Conservation (phyloP, 352 stramenopile genomes). For the Phytophthora pluvialis region DNA sequence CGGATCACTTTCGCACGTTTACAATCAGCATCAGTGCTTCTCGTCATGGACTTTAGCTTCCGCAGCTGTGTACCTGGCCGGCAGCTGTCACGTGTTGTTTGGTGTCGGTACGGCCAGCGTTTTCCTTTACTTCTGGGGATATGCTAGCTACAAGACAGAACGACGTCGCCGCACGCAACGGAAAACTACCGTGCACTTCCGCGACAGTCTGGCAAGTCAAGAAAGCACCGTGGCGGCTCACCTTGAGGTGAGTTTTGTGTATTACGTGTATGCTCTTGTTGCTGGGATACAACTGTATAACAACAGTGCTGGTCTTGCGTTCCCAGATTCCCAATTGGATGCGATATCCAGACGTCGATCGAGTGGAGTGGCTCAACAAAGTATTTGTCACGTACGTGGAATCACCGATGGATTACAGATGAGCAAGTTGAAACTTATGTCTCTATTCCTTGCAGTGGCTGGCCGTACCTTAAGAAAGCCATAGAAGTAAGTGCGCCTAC, state of each 20-base stretch:
- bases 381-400: conserved; percentile 52
- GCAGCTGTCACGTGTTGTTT: conserved; percentile 47
- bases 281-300: neutral
- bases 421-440: neutral
- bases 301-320: neutral
- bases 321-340: conserved; percentile 62
- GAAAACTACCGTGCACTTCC: conserved; percentile 31
- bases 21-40: conserved; percentile 38
- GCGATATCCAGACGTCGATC: conserved; percentile 67
- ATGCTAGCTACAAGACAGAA: conserved; percentile 55
- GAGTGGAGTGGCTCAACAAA: conserved; percentile 83
- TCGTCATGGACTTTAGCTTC: conserved; percentile 41
- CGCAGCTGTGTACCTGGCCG: conserved; percentile 43
- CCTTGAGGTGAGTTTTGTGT: conserved; percentile 20
- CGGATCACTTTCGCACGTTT: conserved; percentile 46
- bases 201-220: conserved; percentile 33
- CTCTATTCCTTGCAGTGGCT: conserved; percentile 43
- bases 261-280: neutral
- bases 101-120: conserved; percentile 43
- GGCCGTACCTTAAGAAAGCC: conserved; percentile 79
- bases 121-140: conserved; percentile 64
- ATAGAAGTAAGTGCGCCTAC: conserved; percentile 49
- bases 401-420: no score
- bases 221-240: conserved; percentile 35
- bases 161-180: conserved; percentile 27